These are phyloP conservation scores for Schizophyllum commune DNA, from an alignment of 1,284 basidiomycete genomes.

Conservation along the genomic window DNA sequence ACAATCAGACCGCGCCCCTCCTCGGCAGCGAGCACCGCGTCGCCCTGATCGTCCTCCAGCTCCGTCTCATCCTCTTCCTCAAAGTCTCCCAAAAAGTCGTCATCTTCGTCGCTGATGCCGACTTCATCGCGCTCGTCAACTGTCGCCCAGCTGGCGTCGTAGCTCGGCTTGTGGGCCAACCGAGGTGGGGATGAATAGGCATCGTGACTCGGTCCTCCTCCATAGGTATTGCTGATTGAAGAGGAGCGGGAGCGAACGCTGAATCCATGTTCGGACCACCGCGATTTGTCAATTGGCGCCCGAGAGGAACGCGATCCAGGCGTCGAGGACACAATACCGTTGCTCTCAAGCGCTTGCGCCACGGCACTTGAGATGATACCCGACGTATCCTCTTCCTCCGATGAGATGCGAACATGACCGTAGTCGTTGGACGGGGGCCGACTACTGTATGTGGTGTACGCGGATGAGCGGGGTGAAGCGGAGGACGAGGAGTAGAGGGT, in stretches of 20 bases:
- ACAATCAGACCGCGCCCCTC: slow-evolving; percentile 77
- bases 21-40: slow-evolving; percentile 69
- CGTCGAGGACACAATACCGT: slow-evolving; percentile 36
- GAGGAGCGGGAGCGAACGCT: slow-evolving; percentile 61
- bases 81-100: slow-evolving; percentile 47
- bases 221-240: slow-evolving; percentile 41
- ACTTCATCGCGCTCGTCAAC: slow-evolving; percentile 69
- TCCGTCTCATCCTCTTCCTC: slow-evolving; percentile 44
- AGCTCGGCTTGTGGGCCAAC: slow-evolving; percentile 57
- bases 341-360: slow-evolving; percentile 49
- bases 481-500: slow-evolving; percentile 65
- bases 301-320: slow-evolving; percentile 32
- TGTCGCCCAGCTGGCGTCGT: slow-evolving; percentile 65
- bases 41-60: slow-evolving; percentile 62
- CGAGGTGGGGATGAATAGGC: slow-evolving; percentile 34
- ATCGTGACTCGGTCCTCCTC: slow-evolving; percentile 27
- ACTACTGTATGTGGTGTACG: slow-evolving; percentile 64
- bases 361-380: slow-evolving; percentile 59
- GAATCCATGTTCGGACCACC: slow-evolving; percentile 64
- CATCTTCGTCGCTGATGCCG: slow-evolving; percentile 65
- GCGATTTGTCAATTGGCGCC: slow-evolving; percentile 44
- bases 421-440: slow-evolving; percentile 50
- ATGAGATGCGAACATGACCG: slow-evolving; percentile 54
- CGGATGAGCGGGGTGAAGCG: slow-evolving; percentile 66
- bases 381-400: slow-evolving; percentile 44